Evolutionary conservation across 257 asterid genomes (phyloP).

Genomic region (Fraxinus pennsylvanica): DNA sequence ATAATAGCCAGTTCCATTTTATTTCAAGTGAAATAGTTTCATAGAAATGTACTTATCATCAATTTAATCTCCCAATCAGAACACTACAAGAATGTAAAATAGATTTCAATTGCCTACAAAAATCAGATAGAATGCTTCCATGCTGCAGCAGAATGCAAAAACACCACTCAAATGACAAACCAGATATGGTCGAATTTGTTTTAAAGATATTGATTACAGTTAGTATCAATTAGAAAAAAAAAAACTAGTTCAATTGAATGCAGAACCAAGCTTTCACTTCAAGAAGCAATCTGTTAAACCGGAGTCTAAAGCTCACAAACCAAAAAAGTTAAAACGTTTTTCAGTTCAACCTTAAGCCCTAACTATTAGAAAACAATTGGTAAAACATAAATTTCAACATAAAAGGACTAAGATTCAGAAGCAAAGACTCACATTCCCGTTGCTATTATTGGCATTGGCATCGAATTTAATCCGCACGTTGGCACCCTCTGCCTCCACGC

Average conservation of each 20-base stretch:
- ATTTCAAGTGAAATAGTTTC: background rate
- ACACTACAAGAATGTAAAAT: background rate
- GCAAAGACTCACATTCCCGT: slow-evolving; percentile 74
- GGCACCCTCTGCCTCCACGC: slow-evolving; percentile 81
- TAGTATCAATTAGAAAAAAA: background rate
- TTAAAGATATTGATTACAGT: background rate
- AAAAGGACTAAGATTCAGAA: slow-evolving; percentile 14
- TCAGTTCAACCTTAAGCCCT: slow-evolving; percentile 23
- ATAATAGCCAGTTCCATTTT: slow-evolving; percentile 6
- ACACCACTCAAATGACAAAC: background rate
- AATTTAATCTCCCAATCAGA: background rate
- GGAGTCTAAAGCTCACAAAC: background rate
- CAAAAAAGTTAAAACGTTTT: background rate
- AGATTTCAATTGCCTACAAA: background rate
- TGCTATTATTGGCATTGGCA: slow-evolving; percentile 64
- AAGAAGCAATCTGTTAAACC: background rate
- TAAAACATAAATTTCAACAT: slow-evolving; percentile 23
- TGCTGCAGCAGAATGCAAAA: background rate
- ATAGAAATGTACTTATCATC: background rate
- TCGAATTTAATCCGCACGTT: slow-evolving; percentile 79
- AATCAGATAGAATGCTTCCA: background rate
- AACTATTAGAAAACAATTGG: slow-evolving; percentile 14
- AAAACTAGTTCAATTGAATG: background rate
- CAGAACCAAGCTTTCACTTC: background rate
- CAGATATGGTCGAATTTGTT: background rate